Evolutionary conservation across 495 filamentous ascomycete genomes (phyloP).

Genomic region (Ramalina peruviana): DNA sequence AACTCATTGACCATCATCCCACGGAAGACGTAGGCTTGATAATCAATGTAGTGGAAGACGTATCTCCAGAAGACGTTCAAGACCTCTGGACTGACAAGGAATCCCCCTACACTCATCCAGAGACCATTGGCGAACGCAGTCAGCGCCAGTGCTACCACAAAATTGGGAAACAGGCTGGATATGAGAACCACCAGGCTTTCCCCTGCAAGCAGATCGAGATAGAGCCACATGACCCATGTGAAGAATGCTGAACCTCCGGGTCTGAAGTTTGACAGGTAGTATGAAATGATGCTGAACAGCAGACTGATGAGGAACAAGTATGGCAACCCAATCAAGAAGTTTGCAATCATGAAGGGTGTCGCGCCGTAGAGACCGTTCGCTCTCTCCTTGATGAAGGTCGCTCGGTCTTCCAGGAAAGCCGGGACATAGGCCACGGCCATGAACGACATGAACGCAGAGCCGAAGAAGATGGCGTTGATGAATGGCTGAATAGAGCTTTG

Average conservation of each 20-base stretch:
- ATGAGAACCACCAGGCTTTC: constrained; percentile 69
- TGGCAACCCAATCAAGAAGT: constrained; percentile 69
- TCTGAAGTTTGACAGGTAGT: constrained; percentile 70
- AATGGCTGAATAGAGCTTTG: constrained; percentile 63
- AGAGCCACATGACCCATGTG: constrained; percentile 74
- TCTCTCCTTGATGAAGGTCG: constrained; percentile 62
- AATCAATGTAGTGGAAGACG: constrained; percentile 74
- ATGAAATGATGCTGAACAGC: constrained; percentile 58
- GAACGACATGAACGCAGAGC: constrained; percentile 78
- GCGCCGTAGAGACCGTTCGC: constrained; percentile 68
- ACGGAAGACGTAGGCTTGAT: constrained; percentile 72
- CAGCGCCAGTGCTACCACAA: constrained; percentile 61
- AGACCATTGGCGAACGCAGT: constrained; percentile 73
- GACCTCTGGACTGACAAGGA: constrained; percentile 54
- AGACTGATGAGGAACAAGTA: constrained; percentile 65
- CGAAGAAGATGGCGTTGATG: constrained; percentile 73
- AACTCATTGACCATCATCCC: constrained; percentile 91
- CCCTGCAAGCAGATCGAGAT: constrained; percentile 68
- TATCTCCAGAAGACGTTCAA: constrained; percentile 77
- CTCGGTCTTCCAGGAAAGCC: constrained; percentile 65
- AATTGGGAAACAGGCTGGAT: constrained; percentile 56
- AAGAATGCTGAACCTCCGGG: constrained; percentile 53
- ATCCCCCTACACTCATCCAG: constrained; percentile 76
- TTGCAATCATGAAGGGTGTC: constrained; percentile 55
- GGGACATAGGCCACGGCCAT: constrained; percentile 82